These are phyloP conservation scores for Wickerhamomyces pijperi DNA, from an alignment of 805 yeast genomes.

Conservation along the genomic window DNA sequence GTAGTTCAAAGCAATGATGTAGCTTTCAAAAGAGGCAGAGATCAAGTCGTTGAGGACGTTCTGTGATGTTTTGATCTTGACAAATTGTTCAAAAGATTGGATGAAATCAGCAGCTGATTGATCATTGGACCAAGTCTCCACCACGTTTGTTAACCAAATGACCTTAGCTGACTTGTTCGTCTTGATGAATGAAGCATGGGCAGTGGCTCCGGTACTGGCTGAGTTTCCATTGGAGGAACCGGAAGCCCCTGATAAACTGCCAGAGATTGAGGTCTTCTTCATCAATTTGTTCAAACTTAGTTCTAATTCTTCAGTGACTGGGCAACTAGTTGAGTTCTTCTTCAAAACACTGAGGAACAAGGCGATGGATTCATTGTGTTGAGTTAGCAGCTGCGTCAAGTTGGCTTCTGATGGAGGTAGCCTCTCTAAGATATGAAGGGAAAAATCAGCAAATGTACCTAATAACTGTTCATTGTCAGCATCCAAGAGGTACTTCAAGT, in stretches of 20 bases:
- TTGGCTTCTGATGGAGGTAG: conserved; percentile 6
- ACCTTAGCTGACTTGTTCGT: conserved; percentile 14
- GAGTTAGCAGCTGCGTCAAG: conserved; percentile 1
- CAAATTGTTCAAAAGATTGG: conserved; percentile 21
- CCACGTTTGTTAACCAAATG: conserved; percentile 27
- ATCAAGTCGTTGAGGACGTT: conserved; percentile 27
- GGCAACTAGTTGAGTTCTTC: conserved; percentile 1
- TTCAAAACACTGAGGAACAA: conserved; percentile 4
- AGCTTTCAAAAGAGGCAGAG: conserved; percentile 32
- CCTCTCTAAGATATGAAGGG: conserved; percentile 6
- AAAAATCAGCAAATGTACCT: conserved; percentile 7
- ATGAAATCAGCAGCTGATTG: conserved; percentile 19
- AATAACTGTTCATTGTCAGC: background rate
- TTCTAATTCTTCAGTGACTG: conserved; percentile 9
- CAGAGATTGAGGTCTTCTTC: conserved; percentile 9
- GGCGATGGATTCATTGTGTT: conserved; percentile 5
- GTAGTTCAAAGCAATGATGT: conserved; percentile 26
- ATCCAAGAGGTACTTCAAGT: conserved; percentile 6
- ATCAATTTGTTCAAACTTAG: conserved; percentile 4
- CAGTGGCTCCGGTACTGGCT: background rate
- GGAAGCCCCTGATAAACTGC: conserved; percentile 7
- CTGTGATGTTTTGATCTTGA: conserved; percentile 19
- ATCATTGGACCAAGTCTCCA: conserved; percentile 23
- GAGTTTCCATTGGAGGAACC: conserved; percentile 1
- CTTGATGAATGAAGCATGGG: conserved; percentile 13